Evolutionary conservation across 768 basidiomycete species (phyloP).

Genomic region (Pholiota molesta): DNA sequence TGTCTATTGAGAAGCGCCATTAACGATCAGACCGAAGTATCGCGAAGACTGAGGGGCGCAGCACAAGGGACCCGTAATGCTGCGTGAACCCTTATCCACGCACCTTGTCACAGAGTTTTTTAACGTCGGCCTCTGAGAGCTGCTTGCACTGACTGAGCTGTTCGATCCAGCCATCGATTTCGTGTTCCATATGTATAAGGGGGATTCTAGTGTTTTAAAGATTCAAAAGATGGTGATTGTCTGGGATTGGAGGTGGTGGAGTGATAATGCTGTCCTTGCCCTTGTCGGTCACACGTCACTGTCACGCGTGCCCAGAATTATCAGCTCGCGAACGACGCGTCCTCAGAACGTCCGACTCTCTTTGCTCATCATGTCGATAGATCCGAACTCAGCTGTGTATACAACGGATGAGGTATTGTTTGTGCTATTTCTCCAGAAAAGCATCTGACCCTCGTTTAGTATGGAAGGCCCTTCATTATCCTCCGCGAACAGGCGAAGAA

Average conservation of each 20-base stretch:
- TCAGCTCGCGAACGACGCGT: constrained; percentile 28
- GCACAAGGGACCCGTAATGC: constrained; percentile 17
- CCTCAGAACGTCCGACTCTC: constrained; percentile 23
- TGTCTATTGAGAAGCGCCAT: constrained; percentile 58
- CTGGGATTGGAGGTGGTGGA: constrained; percentile 39
- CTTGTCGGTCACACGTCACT: constrained; percentile 32
- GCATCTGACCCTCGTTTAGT: constrained; percentile 47
- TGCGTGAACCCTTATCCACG: constrained; percentile 33
- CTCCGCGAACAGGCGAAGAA: constrained; percentile 92
- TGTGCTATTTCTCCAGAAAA: neutral
- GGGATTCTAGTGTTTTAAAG: constrained; percentile 33
- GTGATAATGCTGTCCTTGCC: constrained; percentile 29
- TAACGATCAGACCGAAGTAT: constrained; percentile 13
- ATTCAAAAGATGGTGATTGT: constrained; percentile 32
- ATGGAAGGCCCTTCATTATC: constrained; percentile 97
- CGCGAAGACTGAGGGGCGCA: constrained; percentile 8
- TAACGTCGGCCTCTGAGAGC: constrained; percentile 92
- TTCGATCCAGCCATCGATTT: constrained; percentile 97
- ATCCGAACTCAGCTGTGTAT: constrained; percentile 71
- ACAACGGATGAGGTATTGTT: constrained; percentile 78
- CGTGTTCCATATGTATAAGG: constrained; percentile 53
- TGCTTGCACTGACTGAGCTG: constrained; percentile 98
- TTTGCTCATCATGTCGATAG: constrained; percentile 28
- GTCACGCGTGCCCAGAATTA: constrained; percentile 31
- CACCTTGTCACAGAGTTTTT: constrained; percentile 99